Conservation (phyloP, 768 basidiomycete genomes). For the Cytidiella melzeri region DNA sequence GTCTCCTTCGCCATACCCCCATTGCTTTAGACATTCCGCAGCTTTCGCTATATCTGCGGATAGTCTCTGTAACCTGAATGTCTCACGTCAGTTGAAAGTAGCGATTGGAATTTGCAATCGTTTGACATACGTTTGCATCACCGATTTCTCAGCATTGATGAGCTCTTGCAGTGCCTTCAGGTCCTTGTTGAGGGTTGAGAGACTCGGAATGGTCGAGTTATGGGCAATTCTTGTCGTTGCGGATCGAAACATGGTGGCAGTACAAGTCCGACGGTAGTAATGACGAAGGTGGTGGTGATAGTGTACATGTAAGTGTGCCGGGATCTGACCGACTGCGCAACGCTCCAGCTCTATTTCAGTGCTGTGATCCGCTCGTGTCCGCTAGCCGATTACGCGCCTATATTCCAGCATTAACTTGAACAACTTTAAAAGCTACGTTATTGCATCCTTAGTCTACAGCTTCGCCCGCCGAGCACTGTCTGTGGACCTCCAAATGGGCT, state of each 20-base stretch:
- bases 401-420: too few relatives aligned
- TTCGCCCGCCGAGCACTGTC: too few relatives aligned
- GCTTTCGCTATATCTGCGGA: slow-evolving; percentile 62
- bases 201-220: slow-evolving; percentile 72
- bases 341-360: too few relatives aligned
- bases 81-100: slow-evolving; percentile 1
- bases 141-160: slow-evolving; percentile 82
- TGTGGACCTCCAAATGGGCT: slow-evolving; percentile 23
- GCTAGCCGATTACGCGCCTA: too few relatives aligned
- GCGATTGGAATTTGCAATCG: background rate
- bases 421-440: too few relatives aligned
- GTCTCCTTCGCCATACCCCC: slow-evolving; percentile 79
- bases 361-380: too few relatives aligned
- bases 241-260: slow-evolving; percentile 59
- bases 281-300: too few relatives aligned
- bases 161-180: slow-evolving; percentile 79
- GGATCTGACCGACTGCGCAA: too few relatives aligned
- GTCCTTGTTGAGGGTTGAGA: slow-evolving; percentile 69
- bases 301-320: too few relatives aligned
- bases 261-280: too few relatives aligned
- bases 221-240: slow-evolving; percentile 84
- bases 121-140: slow-evolving; percentile 60
- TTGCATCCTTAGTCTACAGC: too few relatives aligned
- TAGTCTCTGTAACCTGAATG: slow-evolving; percentile 45
- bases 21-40: slow-evolving; percentile 61